Percentiles rank a stretch among this genome's conserved stretches.
These are phyloP conservation scores for Globisporangium yorkense DNA, from an alignment of 352 stramenopile genomes.

Conservation along the genomic window DNA sequence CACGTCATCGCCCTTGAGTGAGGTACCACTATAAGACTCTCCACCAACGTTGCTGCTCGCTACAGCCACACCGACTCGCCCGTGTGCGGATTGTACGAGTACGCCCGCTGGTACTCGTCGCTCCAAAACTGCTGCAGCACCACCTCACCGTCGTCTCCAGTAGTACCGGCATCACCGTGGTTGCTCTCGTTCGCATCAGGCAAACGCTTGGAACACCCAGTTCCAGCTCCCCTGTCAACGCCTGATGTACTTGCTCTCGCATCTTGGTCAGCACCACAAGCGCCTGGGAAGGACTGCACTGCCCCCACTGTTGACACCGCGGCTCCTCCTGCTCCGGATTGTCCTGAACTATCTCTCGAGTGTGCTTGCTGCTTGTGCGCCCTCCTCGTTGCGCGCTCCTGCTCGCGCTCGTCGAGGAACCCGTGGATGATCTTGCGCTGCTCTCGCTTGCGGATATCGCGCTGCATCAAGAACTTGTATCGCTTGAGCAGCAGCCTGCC, in stretches of 20 bases:
- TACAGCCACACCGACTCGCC: slow-evolving; percentile 41
- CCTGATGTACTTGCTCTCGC: not conserved
- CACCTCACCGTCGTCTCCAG: not conserved
- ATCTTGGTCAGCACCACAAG: too few species aligned
- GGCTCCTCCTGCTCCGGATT: not conserved
- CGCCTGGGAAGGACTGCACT: too few species aligned
- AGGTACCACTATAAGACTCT: too few species aligned
- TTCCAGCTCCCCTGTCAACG: not conserved
- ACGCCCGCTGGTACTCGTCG: slow-evolving; percentile 48
- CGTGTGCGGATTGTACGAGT: slow-evolving; percentile 38
- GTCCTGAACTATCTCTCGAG: not conserved
- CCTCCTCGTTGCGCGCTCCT: slow-evolving; percentile 9
- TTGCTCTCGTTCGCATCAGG: too few species aligned
- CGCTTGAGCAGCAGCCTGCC: slow-evolving; percentile 30
- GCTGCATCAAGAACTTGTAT: slow-evolving; percentile 41
- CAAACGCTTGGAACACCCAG: too few species aligned
- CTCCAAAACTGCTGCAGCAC: slow-evolving; percentile 45
- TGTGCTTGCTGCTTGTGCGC: slow-evolving; percentile 1
- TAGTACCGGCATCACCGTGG: too few species aligned
- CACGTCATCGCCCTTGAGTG: too few species aligned
- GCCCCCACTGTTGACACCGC: too few species aligned
- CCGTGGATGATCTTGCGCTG: slow-evolving; percentile 51
- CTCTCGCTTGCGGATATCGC: slow-evolving; percentile 38
- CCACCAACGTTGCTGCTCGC: not conserved
- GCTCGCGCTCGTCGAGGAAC: slow-evolving; percentile 38